Evolutionary conservation across 1,139 yeast species (phyloP).

Genomic region (Magnusiomyces sp.): DNA sequence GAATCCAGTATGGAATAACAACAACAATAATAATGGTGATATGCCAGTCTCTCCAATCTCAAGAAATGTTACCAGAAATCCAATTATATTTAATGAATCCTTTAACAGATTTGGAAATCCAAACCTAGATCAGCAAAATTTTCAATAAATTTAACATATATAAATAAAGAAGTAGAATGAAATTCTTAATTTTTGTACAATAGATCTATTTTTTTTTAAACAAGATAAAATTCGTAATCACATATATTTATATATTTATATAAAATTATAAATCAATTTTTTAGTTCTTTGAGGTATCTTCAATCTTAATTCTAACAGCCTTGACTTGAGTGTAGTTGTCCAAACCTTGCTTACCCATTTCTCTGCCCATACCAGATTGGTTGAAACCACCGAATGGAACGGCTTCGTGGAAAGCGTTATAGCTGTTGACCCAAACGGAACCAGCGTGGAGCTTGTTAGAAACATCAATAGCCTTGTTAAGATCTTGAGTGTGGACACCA

Average conservation of each 20-base stretch:
- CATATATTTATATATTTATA: not conserved
- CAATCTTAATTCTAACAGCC: slow-evolving; percentile 37
- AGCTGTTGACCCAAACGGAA: slow-evolving; percentile 77
- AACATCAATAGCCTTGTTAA: slow-evolving; percentile 50
- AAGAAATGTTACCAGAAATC: no score
- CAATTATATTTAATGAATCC: no score
- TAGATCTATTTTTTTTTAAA: not conserved
- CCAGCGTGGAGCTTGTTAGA: slow-evolving; percentile 68
- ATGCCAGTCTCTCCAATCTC: no score
- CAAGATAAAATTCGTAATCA: not conserved
- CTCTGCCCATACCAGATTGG: slow-evolving; percentile 80
- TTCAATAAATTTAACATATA: not conserved
- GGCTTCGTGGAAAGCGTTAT: slow-evolving; percentile 61
- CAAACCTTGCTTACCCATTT: slow-evolving; percentile 72
- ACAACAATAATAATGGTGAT: no score
- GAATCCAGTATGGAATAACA: no score
- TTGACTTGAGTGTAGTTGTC: slow-evolving; percentile 66
- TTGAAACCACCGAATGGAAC: slow-evolving; percentile 80
- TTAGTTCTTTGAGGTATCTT: not conserved
- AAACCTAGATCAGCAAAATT: not conserved
- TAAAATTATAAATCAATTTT: not conserved
- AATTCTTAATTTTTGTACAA: not conserved
- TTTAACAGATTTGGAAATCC: no score
- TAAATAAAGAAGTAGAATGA: not conserved
- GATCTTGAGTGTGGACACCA: slow-evolving; percentile 65